Conservation (phyloP, 2,329 filamentous ascomycete genomes). For the Alternaria arbusti region DNA sequence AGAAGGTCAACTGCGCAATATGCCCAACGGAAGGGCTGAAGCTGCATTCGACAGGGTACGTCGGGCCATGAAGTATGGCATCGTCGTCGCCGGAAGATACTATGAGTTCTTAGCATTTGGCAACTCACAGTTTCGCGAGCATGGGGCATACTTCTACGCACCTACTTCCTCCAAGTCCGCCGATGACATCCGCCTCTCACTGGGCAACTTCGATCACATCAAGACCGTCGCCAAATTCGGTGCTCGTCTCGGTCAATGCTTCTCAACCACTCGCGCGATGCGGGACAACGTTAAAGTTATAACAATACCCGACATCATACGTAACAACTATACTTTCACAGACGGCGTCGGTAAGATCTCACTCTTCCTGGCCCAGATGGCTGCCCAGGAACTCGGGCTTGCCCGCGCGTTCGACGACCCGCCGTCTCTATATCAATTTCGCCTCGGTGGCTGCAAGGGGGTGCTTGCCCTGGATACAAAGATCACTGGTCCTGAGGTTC, state of each 20-base stretch:
- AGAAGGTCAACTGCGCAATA: constrained; percentile 48
- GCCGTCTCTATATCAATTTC: constrained; percentile 89
- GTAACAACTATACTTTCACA: constrained; percentile 76
- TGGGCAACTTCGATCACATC: constrained; percentile 86
- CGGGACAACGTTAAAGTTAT: constrained; percentile 65
- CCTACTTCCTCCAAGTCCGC: constrained; percentile 71
- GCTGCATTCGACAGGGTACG: constrained; percentile 77
- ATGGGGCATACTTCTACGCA: constrained; percentile 92
- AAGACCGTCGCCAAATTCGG: constrained; percentile 86
- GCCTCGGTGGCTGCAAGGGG: constrained; percentile 90
- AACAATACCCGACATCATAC: constrained; percentile 72
- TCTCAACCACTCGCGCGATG: constrained; percentile 87
- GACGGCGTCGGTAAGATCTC: constrained; percentile 97
- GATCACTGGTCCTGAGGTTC: constrained; percentile 70
- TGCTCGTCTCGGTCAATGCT: constrained; percentile 89
- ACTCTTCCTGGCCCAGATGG: constrained; percentile 72
- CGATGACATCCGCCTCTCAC: constrained; percentile 79
- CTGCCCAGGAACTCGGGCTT: constrained; percentile 72
- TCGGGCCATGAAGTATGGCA: constrained; percentile 75
- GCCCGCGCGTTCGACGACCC: constrained; percentile 59
- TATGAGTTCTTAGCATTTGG: constrained; percentile 94
- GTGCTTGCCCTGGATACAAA: constrained; percentile 78
- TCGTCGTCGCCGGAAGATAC: constrained; percentile 78
- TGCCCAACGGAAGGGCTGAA: constrained; percentile 45
- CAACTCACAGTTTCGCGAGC: constrained; percentile 91